Evolutionary conservation across 2,329 filamentous ascomycete species (phyloP).

Genomic region (Phoma sp.): DNA sequence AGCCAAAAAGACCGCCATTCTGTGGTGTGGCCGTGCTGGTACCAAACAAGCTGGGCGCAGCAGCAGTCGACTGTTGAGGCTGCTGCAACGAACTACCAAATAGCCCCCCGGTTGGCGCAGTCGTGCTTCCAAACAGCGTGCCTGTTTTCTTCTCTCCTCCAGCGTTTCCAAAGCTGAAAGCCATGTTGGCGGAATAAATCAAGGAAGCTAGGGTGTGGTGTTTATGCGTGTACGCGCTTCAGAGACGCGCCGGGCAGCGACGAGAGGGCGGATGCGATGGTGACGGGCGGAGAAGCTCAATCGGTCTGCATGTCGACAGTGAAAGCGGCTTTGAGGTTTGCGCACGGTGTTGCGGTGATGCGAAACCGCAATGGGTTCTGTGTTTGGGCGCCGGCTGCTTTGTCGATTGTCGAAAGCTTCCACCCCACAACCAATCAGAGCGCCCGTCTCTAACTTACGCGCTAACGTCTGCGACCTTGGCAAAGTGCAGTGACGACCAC

Average conservation of each 20-base stretch:
- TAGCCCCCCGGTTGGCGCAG: conserved; percentile 46
- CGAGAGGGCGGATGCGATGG: not conserved
- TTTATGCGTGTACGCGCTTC: conserved; percentile 18
- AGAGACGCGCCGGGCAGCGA: conserved; percentile 17
- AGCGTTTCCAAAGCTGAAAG: conserved; percentile 38
- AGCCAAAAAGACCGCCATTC: conserved; percentile 32
- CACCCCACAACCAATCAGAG: conserved; percentile 16
- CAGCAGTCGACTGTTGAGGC: conserved; percentile 42
- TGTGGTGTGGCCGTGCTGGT: conserved; percentile 18
- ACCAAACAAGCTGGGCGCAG: conserved; percentile 34
- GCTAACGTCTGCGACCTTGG: conserved; percentile 21
- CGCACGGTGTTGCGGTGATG: conserved; percentile 18
- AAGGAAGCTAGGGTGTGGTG: not conserved
- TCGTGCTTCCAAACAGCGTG: conserved; percentile 45
- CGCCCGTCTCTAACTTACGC: not conserved
- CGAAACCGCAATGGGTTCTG: conserved; percentile 10
- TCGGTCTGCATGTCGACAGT: conserved; percentile 16
- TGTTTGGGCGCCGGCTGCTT: conserved; percentile 16
- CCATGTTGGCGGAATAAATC: conserved; percentile 28
- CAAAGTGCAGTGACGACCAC: conserved; percentile 24
- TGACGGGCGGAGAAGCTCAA: conserved; percentile 13
- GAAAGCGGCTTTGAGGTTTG: conserved; percentile 4
- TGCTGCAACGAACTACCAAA: conserved; percentile 49
- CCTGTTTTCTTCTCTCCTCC: conserved; percentile 45
- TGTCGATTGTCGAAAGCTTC: conserved; percentile 26